Conservation (phyloP, 2,329 filamentous ascomycete genomes). For the Aspergillus thermomutatus region DNA sequence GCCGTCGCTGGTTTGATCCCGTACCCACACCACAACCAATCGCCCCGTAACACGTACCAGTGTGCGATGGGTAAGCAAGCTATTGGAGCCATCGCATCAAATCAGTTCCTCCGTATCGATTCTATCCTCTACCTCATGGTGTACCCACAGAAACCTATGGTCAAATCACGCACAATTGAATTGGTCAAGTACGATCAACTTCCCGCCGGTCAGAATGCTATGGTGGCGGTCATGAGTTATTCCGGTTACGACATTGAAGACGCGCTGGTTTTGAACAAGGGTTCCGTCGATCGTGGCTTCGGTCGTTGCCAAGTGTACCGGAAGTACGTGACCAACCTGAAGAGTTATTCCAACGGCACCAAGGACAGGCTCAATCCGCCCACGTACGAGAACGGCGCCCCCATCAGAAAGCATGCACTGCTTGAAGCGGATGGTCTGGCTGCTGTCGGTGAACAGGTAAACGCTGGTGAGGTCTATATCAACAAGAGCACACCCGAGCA, state of each 20-base stretch:
- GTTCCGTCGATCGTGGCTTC: conserved; percentile 90
- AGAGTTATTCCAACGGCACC: conserved; percentile 81
- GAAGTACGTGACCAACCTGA: conserved; percentile 82
- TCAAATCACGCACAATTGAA: conserved; percentile 95
- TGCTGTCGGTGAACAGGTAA: conserved; percentile 76
- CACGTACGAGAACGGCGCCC: conserved; percentile 60
- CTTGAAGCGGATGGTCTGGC: conserved; percentile 86
- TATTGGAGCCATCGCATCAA: conserved; percentile 96
- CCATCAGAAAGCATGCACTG: conserved; percentile 65
- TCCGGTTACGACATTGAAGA: conserved; percentile 99
- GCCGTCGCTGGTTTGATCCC: conserved; percentile 95
- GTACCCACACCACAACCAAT: conserved; percentile 98
- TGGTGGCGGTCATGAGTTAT: conserved; percentile 98
- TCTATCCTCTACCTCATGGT: conserved; percentile 95
- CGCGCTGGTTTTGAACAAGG: conserved; percentile 93
- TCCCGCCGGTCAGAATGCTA: conserved; percentile 93
- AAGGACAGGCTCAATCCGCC: conserved; percentile 59
- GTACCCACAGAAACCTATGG: conserved; percentile 95
- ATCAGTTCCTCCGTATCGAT: conserved; percentile 96
- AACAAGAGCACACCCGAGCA: conserved; percentile 86
- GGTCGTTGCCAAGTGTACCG: conserved; percentile 97
- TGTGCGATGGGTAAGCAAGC: conserved; percentile 99
- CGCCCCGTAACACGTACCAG: conserved; percentile 96
- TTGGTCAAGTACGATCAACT: conserved; percentile 96
- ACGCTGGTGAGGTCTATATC: conserved; percentile 78